Conservation (phyloP, 2,329 filamentous ascomycete species). For the Colletotrichum somersetense region DNA sequence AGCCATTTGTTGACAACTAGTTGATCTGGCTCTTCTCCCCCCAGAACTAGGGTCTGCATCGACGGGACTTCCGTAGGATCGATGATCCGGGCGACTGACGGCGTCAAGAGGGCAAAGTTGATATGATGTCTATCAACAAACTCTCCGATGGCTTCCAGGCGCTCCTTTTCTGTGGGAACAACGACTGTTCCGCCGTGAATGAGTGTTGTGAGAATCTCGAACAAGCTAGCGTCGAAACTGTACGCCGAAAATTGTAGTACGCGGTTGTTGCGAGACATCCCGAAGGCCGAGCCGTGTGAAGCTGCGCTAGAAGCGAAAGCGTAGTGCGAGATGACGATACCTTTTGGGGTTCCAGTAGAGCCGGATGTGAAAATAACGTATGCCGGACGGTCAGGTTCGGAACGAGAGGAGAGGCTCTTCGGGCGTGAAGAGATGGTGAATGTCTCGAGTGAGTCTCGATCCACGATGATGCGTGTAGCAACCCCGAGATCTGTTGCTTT, state of each 20-base stretch:
- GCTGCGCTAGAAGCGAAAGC: conserved; percentile 43
- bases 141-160: conserved; percentile 43
- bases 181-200: conserved; percentile 55
- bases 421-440: not conserved
- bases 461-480: not conserved
- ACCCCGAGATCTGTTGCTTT: conserved; percentile 28
- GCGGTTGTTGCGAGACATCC: conserved; percentile 18
- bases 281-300: conserved; percentile 35
- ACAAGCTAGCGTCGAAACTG: conserved; percentile 54
- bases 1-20: conserved; percentile 39
- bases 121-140: conserved; percentile 1
- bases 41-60: conserved; percentile 18
- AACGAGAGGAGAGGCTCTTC: not conserved
- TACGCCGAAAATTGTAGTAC: conserved; percentile 50
- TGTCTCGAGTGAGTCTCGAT: conserved; percentile 53
- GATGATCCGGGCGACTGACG: conserved; percentile 33
- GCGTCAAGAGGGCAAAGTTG: conserved; percentile 23
- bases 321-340: conserved; percentile 52
- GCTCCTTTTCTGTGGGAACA: conserved; percentile 54
- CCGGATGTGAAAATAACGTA: conserved; percentile 57
- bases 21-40: conserved; percentile 25
- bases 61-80: conserved; percentile 5
- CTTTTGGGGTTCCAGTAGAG: conserved; percentile 62
- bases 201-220: conserved; percentile 53
- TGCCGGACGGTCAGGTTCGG: conserved; percentile 40